These are phyloP conservation scores for Thraustochytrium striatum DNA, from an alignment of 352 stramenopile species.

Conservation along the genomic window DNA sequence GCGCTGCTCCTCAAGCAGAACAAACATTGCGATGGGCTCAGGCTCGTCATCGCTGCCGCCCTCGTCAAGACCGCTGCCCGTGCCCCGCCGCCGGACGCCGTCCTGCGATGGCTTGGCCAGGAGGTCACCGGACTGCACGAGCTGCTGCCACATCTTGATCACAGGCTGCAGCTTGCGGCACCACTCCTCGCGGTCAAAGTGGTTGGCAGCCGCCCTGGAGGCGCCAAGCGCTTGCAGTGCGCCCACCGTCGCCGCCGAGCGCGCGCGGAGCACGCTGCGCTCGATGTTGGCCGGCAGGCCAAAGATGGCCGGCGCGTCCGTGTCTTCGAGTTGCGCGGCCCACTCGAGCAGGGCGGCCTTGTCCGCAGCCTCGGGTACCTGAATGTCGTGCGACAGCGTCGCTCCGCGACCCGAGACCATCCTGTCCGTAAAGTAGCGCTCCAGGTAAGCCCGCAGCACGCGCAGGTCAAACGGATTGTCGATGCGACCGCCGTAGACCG, in stretches of 20 bases:
- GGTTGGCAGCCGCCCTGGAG: constrained; percentile 61
- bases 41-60: constrained; percentile 1
- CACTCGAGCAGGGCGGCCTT: constrained; percentile 9
- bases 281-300: constrained; percentile 89
- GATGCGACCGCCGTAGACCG: constrained; percentile 87
- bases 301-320: constrained; percentile 71
- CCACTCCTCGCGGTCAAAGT: constrained; percentile 87
- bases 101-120: not conserved
- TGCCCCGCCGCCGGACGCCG: no score
- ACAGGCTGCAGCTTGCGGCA: constrained; percentile 74
- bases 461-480: constrained; percentile 85
- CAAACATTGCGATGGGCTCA: constrained; percentile 77
- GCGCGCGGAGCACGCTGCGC: constrained; percentile 79
- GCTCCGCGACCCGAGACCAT: not conserved
- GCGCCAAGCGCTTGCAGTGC: constrained; percentile 76
- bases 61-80: not conserved
- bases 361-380: not conserved
- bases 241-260: constrained; percentile 71
- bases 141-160: constrained; percentile 78
- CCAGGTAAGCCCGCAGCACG: constrained; percentile 78
- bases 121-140: constrained; percentile 56
- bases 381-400: not conserved
- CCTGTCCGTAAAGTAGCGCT: constrained; percentile 70
- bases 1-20: constrained; percentile 77
- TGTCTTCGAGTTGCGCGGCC: constrained; percentile 51